Evolutionary conservation across 2,329 filamentous ascomycete species (phyloP), one percentile per base, ranked within the genome.

Genomic region (Cercospora janseana): DNA sequence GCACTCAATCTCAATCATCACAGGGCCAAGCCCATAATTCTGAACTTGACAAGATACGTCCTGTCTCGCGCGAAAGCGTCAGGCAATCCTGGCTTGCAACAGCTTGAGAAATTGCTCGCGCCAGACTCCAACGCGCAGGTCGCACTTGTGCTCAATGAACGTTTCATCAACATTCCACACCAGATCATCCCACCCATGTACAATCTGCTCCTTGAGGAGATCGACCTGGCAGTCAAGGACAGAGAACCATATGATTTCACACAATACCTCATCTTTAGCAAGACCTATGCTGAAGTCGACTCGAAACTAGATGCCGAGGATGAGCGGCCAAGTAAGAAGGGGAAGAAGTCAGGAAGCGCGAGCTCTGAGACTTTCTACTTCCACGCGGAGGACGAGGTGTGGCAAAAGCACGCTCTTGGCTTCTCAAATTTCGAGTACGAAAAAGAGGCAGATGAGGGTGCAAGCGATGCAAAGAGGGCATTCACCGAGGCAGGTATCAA

Each of bases 111-210:
- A 9, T 63, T 75, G 6, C 67, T 78, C 12, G 50, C 63, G 4
- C 52, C 66, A 12, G 56, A 63, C 2, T 43, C 48, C 1, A 28
- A 41, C 32, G 61, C 69, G 0, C 83, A 89, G 48, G 80, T 96
- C 49, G 93, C 90, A 3, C 75, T 98, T 12, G 80, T 98, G 21
- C 77, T 98, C n/a, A 88, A 89, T 2, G 93, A 98, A 70, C 83
- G 92, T 16, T 77, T 97, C 63, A 90, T 98, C 75, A 98, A 98
- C 74, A 91, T 96, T 77, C 93, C 93, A n/a, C 78, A 88, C 12
- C 88, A 97, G 70, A 84, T 95, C 56, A 83, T 90, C 10, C 92
- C 93, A 23, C 92, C 93, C 3, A 87, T 97, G 82, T 97, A 96
- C 78, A 83, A 79, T 43, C 95, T 96, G 89, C 80, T 98, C 43